Evolutionary conservation across 2,329 filamentous ascomycete genomes (phyloP).

Genomic region (Colletotrichum acutatum): DNA sequence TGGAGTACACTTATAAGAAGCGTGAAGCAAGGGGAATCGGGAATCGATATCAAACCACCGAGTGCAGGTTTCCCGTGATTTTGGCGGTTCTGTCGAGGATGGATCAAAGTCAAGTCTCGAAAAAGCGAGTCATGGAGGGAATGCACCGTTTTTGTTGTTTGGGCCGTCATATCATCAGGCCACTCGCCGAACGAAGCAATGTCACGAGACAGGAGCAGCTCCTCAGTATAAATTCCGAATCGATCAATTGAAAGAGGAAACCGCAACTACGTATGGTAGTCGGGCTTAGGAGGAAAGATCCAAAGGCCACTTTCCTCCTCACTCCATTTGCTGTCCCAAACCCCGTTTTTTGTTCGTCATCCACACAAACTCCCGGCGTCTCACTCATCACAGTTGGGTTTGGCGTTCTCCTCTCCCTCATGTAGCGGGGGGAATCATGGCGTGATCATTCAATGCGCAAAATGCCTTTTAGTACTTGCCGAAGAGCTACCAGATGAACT

Average conservation of each 20-base stretch:
- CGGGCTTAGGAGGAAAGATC: not conserved
- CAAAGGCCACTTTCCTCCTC: constrained; percentile 7
- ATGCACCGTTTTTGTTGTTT: not conserved
- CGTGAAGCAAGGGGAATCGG: not conserved
- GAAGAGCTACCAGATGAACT: constrained; percentile 59
- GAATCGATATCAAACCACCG: not conserved
- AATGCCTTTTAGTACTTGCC: constrained; percentile 60
- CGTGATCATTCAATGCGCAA: constrained; percentile 54
- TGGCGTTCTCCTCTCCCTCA: constrained; percentile 18
- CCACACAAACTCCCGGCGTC: constrained; percentile 22
- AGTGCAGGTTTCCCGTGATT: not conserved
- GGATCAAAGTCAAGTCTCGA: not conserved
- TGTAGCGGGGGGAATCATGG: constrained; percentile 30
- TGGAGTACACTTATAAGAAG: not conserved
- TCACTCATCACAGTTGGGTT: constrained; percentile 28
- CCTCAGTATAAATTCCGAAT: constrained; percentile 8
- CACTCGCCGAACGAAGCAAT: not conserved
- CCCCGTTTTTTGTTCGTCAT: constrained; percentile 28
- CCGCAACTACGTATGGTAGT: constrained; percentile 21
- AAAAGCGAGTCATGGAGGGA: not conserved
- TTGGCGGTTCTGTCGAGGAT: not conserved
- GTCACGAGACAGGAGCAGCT: not conserved
- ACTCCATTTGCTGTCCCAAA: constrained; percentile 12
- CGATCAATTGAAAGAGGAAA: constrained; percentile 16
- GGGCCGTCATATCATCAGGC: constrained; percentile 14